Evolutionary conservation across 352 stramenopile genomes (phyloP).

Genomic region (Pythium volutum): DNA sequence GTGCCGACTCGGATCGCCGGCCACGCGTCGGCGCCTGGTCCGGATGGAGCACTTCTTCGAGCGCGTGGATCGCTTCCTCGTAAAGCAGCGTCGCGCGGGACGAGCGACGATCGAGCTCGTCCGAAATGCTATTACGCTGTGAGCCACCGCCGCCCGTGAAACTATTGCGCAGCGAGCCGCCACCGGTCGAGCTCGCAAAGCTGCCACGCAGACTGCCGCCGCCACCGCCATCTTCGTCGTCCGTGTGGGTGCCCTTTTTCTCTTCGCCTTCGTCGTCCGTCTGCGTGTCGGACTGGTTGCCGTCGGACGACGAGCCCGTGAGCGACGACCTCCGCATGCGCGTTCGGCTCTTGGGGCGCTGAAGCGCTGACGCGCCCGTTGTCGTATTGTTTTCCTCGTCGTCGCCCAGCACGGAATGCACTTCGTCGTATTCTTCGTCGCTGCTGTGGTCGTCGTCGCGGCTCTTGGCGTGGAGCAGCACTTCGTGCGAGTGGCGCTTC

Average conservation of each 20-base stretch:
- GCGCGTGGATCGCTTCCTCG: slow-evolving; percentile 24
- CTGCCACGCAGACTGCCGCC: neutral
- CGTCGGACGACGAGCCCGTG: slow-evolving; percentile 9
- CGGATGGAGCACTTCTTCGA: slow-evolving; percentile 25
- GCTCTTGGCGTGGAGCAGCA: slow-evolving; percentile 34
- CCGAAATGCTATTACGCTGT: slow-evolving; percentile 21
- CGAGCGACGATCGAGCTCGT: slow-evolving; percentile 22
- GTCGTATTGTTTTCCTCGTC: slow-evolving; percentile 15
- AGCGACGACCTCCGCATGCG: slow-evolving; percentile 12
- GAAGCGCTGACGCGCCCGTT: neutral
- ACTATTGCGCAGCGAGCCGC: too few species aligned
- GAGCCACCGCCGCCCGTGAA: neutral
- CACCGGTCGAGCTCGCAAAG: too few species aligned
- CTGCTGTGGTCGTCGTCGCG: slow-evolving; percentile 26
- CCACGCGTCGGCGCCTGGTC: slow-evolving; percentile 1
- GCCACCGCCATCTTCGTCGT: slow-evolving; percentile 19
- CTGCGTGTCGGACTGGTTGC: slow-evolving; percentile 15
- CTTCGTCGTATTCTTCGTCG: slow-evolving; percentile 35
- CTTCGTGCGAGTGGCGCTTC: slow-evolving; percentile 68
- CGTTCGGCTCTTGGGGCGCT: slow-evolving; percentile 11
- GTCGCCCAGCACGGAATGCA: slow-evolving; percentile 29
- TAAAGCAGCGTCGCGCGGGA: slow-evolving; percentile 25
- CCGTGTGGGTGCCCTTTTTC: slow-evolving; percentile 15
- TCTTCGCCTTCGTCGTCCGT: slow-evolving; percentile 21
- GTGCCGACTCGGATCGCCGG: neutral